Percentiles rank a stretch among this genome's conserved stretches.
Evolutionary conservation across 2,329 filamentous ascomycete species (phyloP).

Genomic region (Chaetomiaceae sp.): DNA sequence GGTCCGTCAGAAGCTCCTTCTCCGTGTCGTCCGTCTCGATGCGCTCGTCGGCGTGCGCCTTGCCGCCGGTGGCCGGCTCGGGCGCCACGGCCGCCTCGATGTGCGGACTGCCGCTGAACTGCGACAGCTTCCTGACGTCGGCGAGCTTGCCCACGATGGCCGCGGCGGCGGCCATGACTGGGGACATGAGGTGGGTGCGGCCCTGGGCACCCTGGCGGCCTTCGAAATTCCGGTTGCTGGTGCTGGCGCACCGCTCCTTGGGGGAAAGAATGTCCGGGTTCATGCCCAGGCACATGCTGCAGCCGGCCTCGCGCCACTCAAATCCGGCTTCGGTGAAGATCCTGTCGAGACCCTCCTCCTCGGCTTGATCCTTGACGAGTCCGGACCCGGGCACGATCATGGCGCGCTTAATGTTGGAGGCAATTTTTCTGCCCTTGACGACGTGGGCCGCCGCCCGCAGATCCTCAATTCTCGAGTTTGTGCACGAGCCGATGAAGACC

Average conservation of each 20-base stretch:
- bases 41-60: conserved; percentile 48
- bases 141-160: conserved; percentile 86
- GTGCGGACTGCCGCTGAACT: conserved; percentile 53
- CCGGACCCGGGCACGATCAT: conserved; percentile 97
- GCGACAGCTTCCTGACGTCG: conserved; percentile 76
- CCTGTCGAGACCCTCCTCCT: conserved; percentile 86
- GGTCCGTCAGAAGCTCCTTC: conserved; percentile 48
- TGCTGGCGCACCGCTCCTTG: conserved; percentile 87
- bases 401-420: conserved; percentile 81
- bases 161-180: conserved; percentile 90
- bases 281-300: conserved; percentile 99
- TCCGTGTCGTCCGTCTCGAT: conserved; percentile 46
- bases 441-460: conserved; percentile 79
- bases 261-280: conserved; percentile 95
- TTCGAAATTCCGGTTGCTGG: conserved; percentile 96
- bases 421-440: conserved; percentile 81
- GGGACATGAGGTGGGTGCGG: conserved; percentile 92
- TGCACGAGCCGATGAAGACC: conserved; percentile 97
- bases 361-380: conserved; percentile 85
- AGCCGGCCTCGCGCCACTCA: conserved; percentile 96
- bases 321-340: conserved; percentile 90
- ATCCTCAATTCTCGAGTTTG: conserved; percentile 95
- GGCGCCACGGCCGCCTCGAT: conserved; percentile 47
- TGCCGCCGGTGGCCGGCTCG: conserved; percentile 25
- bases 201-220: conserved; percentile 89